Base-by-base conservation (phyloP, 2,329 filamentous ascomycete species). In the Blastomyces silverae region DNA sequence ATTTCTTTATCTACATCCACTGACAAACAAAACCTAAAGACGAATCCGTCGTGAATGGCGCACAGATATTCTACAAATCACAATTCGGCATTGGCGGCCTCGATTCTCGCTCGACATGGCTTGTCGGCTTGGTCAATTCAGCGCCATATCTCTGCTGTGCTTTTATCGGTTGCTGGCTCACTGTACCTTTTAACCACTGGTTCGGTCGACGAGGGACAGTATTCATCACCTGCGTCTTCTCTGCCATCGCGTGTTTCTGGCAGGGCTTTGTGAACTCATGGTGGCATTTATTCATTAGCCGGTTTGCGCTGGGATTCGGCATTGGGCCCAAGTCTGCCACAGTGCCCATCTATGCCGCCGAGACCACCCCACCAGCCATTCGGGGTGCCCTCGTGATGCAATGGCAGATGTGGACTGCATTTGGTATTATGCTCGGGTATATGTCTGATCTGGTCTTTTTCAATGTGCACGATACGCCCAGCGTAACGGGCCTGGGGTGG, bases 301-400 rank as follows among this genome's bases (percentile, higher is more conserved):
- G 91, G 53, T 83, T 93, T 67, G 80, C 89, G 15, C 83, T 93
- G 66, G 91, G 91, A 11, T 84, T 94, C 57, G 89, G 88, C 0
- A 91, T 92, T 79, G 89, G 89, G 37, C 82, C 88, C 20, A 92
- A 92, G 73, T 86, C 86, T 25, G 86, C 87, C 0, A 90, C 88
- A 0, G 88, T 91, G 1, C 89, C 90, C 0, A 87, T 92, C 37
- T 92, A 90, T 70, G 87, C 88, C 0, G 89, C 89, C 1, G 89
- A 92, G 74, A 89, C 85, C 64, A 84, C 87, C 0, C 89, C 89
- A 0, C 86, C 88, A 1, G 75, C 78, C 5, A 87, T 91, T 64
- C 85, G 89, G 72, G 89, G 89, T 68, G 89, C 88, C 8, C 80
- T 94, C 22, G 89, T 92, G 67, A 93, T 93, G 89, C 87, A 87